A percentile compares a stretch with the other conserved stretches of the same genome.
Evolutionary conservation across 169 alveolate species (phyloP).

Genomic region (Cryptosporidium xiaoi): DNA sequence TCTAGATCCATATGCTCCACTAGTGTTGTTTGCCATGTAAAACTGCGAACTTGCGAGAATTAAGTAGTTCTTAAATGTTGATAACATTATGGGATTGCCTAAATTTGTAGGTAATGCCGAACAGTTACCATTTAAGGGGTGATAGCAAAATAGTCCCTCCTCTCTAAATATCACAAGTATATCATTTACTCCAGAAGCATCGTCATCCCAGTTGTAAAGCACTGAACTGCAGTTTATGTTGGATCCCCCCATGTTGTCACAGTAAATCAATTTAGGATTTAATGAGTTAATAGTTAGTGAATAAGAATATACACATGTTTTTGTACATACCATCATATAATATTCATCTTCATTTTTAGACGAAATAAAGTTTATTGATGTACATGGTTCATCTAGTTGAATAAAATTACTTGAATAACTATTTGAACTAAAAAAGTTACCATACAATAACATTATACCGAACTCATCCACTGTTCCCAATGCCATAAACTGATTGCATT

Average conservation of each 20-base stretch:
- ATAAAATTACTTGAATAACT: slow-evolving; percentile 46
- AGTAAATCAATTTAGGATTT: slow-evolving; percentile 25
- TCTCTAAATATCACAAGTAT: slow-evolving; percentile 60
- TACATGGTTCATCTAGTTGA: slow-evolving; percentile 54
- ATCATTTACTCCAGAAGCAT: neutral
- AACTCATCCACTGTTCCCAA: slow-evolving; percentile 63
- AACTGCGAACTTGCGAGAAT: slow-evolving; percentile 23
- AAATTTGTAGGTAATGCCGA: slow-evolving; percentile 65
- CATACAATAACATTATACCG: slow-evolving; percentile 47
- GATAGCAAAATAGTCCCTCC: slow-evolving; percentile 66
- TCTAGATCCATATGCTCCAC: too few relatives aligned
- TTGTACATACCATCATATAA: slow-evolving; percentile 62
- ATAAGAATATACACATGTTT: slow-evolving; percentile 27
- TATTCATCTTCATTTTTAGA: slow-evolving; percentile 27
- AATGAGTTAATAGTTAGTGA: slow-evolving; percentile 6
- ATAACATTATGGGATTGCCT: slow-evolving; percentile 48
- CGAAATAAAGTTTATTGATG: slow-evolving; percentile 62
- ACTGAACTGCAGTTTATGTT: slow-evolving; percentile 50
- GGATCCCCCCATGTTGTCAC: slow-evolving; percentile 68
- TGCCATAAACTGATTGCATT: slow-evolving; percentile 51
- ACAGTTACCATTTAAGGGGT: slow-evolving; percentile 61
- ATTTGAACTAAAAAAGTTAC: slow-evolving; percentile 46
- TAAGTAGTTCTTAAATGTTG: slow-evolving; percentile 51
- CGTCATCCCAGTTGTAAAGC: slow-evolving; percentile 26
- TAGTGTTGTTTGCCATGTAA: neutral